A percentile compares a stretch with the other conserved stretches of the same genome.
phyloP scores from a whole-genome alignment of 2,329 filamentous ascomycete species.

The Trichoderma sp. region DNA sequence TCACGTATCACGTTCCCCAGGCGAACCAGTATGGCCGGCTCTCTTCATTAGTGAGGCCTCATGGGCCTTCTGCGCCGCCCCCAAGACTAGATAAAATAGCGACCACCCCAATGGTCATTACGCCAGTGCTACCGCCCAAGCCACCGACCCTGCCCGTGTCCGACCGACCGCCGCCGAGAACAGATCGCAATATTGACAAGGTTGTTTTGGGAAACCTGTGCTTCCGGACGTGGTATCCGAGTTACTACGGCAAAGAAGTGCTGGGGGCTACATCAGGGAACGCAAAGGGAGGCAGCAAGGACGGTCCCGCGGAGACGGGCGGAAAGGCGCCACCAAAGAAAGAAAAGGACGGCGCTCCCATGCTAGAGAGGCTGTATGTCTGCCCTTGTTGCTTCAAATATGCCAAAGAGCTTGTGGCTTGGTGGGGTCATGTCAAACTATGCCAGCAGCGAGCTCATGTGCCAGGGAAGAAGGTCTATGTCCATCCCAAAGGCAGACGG shows the following conservation, averaged over 20 bases:
- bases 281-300: slow-evolving; percentile 35
- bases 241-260: slow-evolving; percentile 79
- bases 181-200: slow-evolving; percentile 80
- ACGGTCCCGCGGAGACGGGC: slow-evolving; percentile 38
- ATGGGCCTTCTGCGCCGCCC: slow-evolving; percentile 41
- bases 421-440: slow-evolving; percentile 60
- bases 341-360: slow-evolving; percentile 45
- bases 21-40: slow-evolving; percentile 36
- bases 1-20: slow-evolving; percentile 47
- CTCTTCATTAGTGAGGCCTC: slow-evolving; percentile 42
- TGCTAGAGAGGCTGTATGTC: slow-evolving; percentile 75
- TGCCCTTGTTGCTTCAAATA: slow-evolving; percentile 97
- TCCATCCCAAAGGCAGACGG: slow-evolving; percentile 55
- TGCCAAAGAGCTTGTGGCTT: slow-evolving; percentile 64
- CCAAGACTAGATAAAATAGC: slow-evolving; percentile 39
- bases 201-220: slow-evolving; percentile 82
- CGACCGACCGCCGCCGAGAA: slow-evolving; percentile 44
- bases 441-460: slow-evolving; percentile 57
- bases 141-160: slow-evolving; percentile 37
- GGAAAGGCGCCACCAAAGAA: slow-evolving; percentile 40
- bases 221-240: slow-evolving; percentile 91
- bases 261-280: slow-evolving; percentile 54
- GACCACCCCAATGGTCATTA: slow-evolving; percentile 31
- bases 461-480: slow-evolving; percentile 77
- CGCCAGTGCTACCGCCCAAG: slow-evolving; percentile 37